Evolutionary conservation across 768 basidiomycete genomes (phyloP), one percentile per base, ranked within the genome.

Genomic region (Mycena vitilis): DNA sequence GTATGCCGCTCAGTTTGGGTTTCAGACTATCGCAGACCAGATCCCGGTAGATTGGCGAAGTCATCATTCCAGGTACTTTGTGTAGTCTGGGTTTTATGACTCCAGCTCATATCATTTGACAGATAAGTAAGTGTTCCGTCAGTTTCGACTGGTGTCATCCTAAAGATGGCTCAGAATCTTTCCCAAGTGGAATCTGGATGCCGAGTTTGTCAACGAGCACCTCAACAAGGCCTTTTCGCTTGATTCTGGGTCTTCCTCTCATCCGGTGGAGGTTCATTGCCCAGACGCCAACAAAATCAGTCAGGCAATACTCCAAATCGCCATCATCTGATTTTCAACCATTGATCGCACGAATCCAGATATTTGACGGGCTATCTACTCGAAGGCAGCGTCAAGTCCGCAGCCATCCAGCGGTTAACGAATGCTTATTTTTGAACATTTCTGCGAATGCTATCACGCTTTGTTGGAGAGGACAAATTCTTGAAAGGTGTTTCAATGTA

Each of bases 311-410:
- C 40, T 40, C 40, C 40, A 8, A 40, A 12, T 60, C 20, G 15
- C 22, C 18, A 16, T 22, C 20, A 16, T 42, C 18, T 25, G 3
- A 18, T 18, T n/a, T 12, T 25, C n/a, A 38, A 57, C 48, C 64
- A 44, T 52, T 44, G 2, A 65, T 37, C 45, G 10, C 23, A 5
- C 44, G 22, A 6, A 45, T 30, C 30, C 25, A 92, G 84, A 90
- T 93, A 68, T 92, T 93, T 73, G 91, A 92, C 71, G 81, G 84
- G 15, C 79, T 92, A 54, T 88, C 86, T 92, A 91, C 77, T 83
- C 86, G n/a, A n/a, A n/a, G n/a, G n/a, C n/a, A n/a, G n/a, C n/a
- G n/a, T n/a, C 47, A 91, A 88, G 75, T 85, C 86, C 61, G 86
- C 81, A 16, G 84, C 86, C 16, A 83, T 13, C 9, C 37, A 38